Evolutionary conservation across 2,329 filamentous ascomycete species (phyloP), one percentile per base, ranked within the genome.

Genomic region (Bimuria novae-zelandiae): DNA sequence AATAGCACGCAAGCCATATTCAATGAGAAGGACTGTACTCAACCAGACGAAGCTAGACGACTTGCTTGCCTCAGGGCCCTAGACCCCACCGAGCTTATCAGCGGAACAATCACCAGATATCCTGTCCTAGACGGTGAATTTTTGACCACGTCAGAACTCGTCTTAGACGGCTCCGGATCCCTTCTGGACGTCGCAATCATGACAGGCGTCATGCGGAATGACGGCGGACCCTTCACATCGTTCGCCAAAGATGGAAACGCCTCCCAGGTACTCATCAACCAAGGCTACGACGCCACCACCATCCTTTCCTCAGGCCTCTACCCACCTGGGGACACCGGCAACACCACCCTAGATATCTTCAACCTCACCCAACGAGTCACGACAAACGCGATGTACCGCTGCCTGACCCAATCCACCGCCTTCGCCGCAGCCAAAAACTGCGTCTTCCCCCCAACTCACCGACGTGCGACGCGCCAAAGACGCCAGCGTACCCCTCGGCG

Each of bases 261-360:
- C 42, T 59, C 67, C 16, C 45, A 62, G 25, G 56, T 56, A 12
- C 57, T 71, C 19, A 48, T 37, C n/a, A 45, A 59, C 2, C 54
- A 62, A 35, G 54, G 59, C 36, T 66, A 61, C 42, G 49, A 62
- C 23, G 48, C 60, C n/a, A 29, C 46, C 14, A 46, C 35, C 12
- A 61, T 69, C 37, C 30, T 62, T 7, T 43, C 41, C 23, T 64
- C 62, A 7, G 17, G 27, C 14, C 21, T 14, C 11, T 68, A 70
- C 47, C 63, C 65, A 27, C 17, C 68, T 19, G 55, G 68, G 33
- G 10, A 62, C 25, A 47, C 58, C 10, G 17, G 49, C 12, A 69
- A 80, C 61, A 52, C 64, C 48, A 79, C 65, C 1, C 45, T 63
- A 7, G 53, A 60, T 32, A 56, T 70, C 44, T 73, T 72, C 64